phyloP scores from a whole-genome alignment of 2,329 filamentous ascomycete species.

The Fusarium odoratissimum region DNA sequence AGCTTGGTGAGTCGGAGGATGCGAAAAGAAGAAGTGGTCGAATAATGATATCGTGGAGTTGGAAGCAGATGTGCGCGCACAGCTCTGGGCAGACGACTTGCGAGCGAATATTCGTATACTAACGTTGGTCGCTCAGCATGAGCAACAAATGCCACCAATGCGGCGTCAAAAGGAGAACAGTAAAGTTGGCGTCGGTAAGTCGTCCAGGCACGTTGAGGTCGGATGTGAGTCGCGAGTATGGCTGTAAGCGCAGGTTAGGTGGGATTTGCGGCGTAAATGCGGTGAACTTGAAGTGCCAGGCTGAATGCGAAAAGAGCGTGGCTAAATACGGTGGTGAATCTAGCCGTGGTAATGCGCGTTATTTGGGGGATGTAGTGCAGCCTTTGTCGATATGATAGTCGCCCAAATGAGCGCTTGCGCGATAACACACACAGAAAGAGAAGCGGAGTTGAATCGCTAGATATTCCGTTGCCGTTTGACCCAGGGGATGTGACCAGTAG shows the following conservation, averaged over 20 bases:
- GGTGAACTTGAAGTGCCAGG: slow-evolving; percentile 17
- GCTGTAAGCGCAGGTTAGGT: slow-evolving; percentile 21
- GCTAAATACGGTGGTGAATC: slow-evolving; percentile 17
- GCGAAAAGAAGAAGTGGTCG: slow-evolving; percentile 7
- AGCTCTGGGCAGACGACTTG: slow-evolving; percentile 2
- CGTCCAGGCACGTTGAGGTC: slow-evolving; percentile 4
- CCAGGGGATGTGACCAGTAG: slow-evolving; percentile 32
- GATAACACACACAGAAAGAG: slow-evolving; percentile 27
- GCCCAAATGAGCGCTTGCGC: slow-evolving; percentile 22
- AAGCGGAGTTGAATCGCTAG: slow-evolving; percentile 13
- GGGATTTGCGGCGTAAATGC: slow-evolving; percentile 35
- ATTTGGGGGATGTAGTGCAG: slow-evolving; percentile 19
- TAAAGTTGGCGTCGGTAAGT: background rate
- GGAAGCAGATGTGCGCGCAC: slow-evolving; percentile 8
- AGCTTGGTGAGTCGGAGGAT: background rate
- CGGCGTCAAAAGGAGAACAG: background rate
- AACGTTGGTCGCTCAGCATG: slow-evolving; percentile 6
- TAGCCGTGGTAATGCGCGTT: slow-evolving; percentile 15
- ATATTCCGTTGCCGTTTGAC: slow-evolving; percentile 24
- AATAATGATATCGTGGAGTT: background rate
- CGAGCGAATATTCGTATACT: slow-evolving; percentile 12
- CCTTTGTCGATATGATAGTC: slow-evolving; percentile 25
- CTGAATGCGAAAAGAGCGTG: slow-evolving; percentile 24
- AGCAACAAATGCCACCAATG: slow-evolving; percentile 5
- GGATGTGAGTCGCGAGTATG: slow-evolving; percentile 15